Evolutionary conservation across 2,329 filamentous ascomycete genomes (phyloP), one percentile per base, ranked within the genome.

Genomic region (Fusarium nelsonii): DNA sequence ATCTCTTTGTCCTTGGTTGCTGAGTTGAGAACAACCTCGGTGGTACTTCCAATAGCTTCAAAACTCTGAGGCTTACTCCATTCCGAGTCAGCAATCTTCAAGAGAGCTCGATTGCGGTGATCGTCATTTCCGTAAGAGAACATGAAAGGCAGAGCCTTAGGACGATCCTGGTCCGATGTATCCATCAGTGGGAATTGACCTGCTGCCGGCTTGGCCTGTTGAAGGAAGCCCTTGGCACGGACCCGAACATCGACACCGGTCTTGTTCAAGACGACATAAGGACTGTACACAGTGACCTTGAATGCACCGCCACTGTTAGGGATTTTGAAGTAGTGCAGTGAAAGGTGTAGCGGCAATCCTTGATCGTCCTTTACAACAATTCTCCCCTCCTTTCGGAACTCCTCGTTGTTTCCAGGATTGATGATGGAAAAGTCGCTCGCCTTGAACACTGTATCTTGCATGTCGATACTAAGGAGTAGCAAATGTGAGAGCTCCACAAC

Each of bases 21-120:
- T 0, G 94, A 93, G 50, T 92, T 91, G 34, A 99, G 84, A 34
- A 96, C 88, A 36, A 97, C 92, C 73, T 97, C 94, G 16, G 93
- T 91, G 1, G 91, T 94, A 74, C 95, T 98, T 33, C 96, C 96
- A 69, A 99, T 96, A 20, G 96, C 96, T 76, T 99, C 97, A 74
- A 99, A 97, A 85, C 93, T 97, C 78, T 98, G 95, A 1, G 95
- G 93, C 77, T 96, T 97, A 81, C 96, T 98, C 97, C 96, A 99
- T 63, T 90, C 88, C 1, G 96, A 97, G 56, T 97, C 92, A 7
- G 92, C 93, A 40, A 97, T 88, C 80, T 93, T 97, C 63, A 99
- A 83, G 44, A 97, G 83, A 8, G 93, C 94, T 70, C 96, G 90
- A 78, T 99, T 99, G 73, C 93, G 93, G 72, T 92, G 92, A 75